Conservation (phyloP, 2,329 filamentous ascomycete genomes). For the Chaetomium globosum region DNA sequence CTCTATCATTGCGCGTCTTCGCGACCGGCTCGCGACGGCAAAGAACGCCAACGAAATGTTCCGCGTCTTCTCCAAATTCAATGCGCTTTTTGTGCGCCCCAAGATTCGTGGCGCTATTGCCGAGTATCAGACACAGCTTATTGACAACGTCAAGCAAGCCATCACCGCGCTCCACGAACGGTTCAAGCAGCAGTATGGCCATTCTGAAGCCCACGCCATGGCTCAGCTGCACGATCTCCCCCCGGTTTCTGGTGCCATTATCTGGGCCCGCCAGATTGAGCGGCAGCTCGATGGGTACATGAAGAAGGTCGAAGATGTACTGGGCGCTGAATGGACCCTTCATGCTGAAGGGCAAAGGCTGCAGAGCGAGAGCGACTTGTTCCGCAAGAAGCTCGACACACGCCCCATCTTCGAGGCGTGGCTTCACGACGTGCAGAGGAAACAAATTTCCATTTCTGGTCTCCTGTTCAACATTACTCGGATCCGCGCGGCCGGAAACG, state of each 20-base stretch:
- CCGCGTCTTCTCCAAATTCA: constrained; percentile 99
- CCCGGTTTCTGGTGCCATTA: constrained; percentile 93
- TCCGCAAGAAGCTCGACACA: constrained; percentile 94
- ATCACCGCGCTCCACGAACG: constrained; percentile 92
- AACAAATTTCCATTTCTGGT: constrained; percentile 88
- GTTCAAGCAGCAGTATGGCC: constrained; percentile 98
- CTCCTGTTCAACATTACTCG: constrained; percentile 87
- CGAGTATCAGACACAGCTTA: constrained; percentile 96
- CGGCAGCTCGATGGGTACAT: constrained; percentile 94
- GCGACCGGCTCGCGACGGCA: constrained; percentile 89
- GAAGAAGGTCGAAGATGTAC: constrained; percentile 97
- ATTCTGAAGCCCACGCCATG: constrained; percentile 98
- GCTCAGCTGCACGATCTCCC: constrained; percentile 93
- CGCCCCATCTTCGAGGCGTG: constrained; percentile 93
- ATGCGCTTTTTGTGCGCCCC: constrained; percentile 95
- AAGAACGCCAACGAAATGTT: constrained; percentile 99
- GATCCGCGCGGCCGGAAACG: constrained; percentile 87
- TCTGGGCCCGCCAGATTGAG: constrained; percentile 97
- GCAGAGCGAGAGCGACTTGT: constrained; percentile 85
- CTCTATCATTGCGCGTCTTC: constrained; percentile 91
- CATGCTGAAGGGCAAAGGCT: constrained; percentile 95
- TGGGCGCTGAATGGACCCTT: constrained; percentile 91
- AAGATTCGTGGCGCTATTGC: constrained; percentile 98
- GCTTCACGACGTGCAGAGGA: constrained; percentile 84
- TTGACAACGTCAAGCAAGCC: constrained; percentile 96